Evolutionary conservation across 1,139 yeast genomes (phyloP), one percentile per base, ranked within the genome.

Genomic region (Citeromyces hawaiiensis): DNA sequence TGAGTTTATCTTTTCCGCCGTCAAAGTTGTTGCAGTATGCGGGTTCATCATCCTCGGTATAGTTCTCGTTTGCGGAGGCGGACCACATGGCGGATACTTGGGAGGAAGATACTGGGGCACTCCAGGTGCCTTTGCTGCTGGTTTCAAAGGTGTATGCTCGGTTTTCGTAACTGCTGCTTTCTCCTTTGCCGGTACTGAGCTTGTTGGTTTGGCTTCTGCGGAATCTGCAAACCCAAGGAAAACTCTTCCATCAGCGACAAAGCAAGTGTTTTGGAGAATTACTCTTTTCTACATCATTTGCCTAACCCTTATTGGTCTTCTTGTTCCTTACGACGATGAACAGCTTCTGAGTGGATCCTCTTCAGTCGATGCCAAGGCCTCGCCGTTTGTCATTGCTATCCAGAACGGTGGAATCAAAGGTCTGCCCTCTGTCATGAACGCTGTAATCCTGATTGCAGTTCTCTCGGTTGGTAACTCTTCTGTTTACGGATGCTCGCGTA

Each of bases 181-280:
- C 52, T 68, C 76, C 25, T 72, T 66, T 48, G 71, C 72, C 15
- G 81, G 81, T 40, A 60, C 68, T 17, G 72, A 67, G 49, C 57
- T 68, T 53, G 54, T 59, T 44, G 65, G 64, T 15, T 50, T 61
- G 38, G 59, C 65, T 37, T 73, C 76, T 21, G 77, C 77, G 30
- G 76, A 70, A 48, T 58, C 71, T 35, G 48, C 54, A 36, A 49
- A 57, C 39, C 60, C 60, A 27, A 50, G 68, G 53, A 70, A 68
- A 51, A 57, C 83, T 29, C 62, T 83, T 40, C 94, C 94, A 39
- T 66, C 66, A 48, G 94, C 94, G 36, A 75, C 81, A 37, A 79
- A 77, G 53, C 82, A 76, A 54, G 83, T 76, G 4, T 76, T 78
- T 52, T 78, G 83, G 83, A 72, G 86, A 68, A 73, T 79, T 41